Conservation (phyloP, 176 grass and related monocot genomes). For the Oryza brachyantha region DNA sequence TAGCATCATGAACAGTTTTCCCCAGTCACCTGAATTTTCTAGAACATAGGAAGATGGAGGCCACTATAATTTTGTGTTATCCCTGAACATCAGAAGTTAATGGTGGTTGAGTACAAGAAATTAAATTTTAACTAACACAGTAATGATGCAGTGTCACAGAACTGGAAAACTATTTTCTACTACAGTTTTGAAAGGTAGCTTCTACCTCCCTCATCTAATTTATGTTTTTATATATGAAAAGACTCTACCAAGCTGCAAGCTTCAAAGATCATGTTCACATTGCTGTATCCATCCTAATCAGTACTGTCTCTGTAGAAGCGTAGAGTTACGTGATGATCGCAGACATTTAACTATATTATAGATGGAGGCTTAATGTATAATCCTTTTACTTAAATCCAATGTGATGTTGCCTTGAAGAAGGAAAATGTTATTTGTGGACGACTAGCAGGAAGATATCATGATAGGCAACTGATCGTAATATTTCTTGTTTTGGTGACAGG, state of each 20-base stretch:
- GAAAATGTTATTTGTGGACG: conserved; percentile 26
- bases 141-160: conserved; percentile 7
- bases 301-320: conserved; percentile 33
- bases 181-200: conserved; percentile 48
- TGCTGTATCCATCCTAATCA: conserved; percentile 46
- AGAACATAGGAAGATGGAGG: neutral
- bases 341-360: conserved; percentile 38
- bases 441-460: conserved; percentile 10
- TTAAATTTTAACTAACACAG: conserved; percentile 65
- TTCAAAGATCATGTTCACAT: conserved; percentile 68
- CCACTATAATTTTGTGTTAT: conserved; percentile 24
- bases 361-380: conserved; percentile 48
- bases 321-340: conserved; percentile 37
- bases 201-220: conserved; percentile 51
- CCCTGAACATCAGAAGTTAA: conserved; percentile 45
- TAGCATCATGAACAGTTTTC: conserved; percentile 1
- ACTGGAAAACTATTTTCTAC: conserved; percentile 21
- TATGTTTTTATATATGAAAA: conserved; percentile 38
- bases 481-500: conserved; percentile 24
- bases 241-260: conserved; percentile 29
- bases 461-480: conserved; percentile 12
- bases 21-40: conserved; percentile 23
- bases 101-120: conserved; percentile 69
- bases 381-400: conserved; percentile 32
- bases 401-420: conserved; percentile 34